Evolutionary conservation across 306 rosid genomes (phyloP).

Genomic region (Prunus mongolica): DNA sequence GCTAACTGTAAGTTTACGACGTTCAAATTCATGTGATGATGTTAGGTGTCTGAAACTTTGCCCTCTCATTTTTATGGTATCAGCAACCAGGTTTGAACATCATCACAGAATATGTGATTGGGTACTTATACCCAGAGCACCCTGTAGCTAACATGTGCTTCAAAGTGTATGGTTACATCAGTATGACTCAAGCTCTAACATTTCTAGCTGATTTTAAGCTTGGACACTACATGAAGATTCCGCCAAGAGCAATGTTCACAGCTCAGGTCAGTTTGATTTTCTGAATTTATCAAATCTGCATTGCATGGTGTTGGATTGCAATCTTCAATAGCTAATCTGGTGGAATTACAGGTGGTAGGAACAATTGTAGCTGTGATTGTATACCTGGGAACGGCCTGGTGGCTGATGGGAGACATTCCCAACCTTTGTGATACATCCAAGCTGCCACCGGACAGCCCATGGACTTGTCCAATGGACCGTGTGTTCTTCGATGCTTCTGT

Average conservation of each 20-base stretch:
- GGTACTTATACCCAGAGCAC: constrained; percentile 77
- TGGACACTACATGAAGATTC: constrained; percentile 96
- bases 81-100: constrained; percentile 82
- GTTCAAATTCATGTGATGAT: not conserved
- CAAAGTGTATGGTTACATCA: constrained; percentile 91
- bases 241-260: constrained; percentile 86
- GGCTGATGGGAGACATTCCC: constrained; percentile 69
- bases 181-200: constrained; percentile 73
- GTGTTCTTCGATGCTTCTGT: constrained; percentile 80
- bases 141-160: constrained; percentile 98
- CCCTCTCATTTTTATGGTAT: constrained; percentile 11
- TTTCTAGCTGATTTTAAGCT: constrained; percentile 77
- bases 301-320: not conserved
- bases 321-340: not conserved
- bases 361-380: constrained; percentile 52
- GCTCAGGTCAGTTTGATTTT: constrained; percentile 56
- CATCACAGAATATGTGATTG: constrained; percentile 81
- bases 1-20: not conserved
- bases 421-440: constrained; percentile 56
- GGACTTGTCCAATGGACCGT: constrained; percentile 76
- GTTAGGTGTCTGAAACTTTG: constrained; percentile 4
- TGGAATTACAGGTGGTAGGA: constrained; percentile 56
- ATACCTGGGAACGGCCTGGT: constrained; percentile 69
- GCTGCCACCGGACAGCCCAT: constrained; percentile 56
- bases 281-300: not conserved